A percentile compares a stretch with the other conserved stretches of the same genome.
These are phyloP conservation scores for Chrysanthemum seticuspe DNA, from an alignment of 129 eudicot species.

Conservation along the genomic window DNA sequence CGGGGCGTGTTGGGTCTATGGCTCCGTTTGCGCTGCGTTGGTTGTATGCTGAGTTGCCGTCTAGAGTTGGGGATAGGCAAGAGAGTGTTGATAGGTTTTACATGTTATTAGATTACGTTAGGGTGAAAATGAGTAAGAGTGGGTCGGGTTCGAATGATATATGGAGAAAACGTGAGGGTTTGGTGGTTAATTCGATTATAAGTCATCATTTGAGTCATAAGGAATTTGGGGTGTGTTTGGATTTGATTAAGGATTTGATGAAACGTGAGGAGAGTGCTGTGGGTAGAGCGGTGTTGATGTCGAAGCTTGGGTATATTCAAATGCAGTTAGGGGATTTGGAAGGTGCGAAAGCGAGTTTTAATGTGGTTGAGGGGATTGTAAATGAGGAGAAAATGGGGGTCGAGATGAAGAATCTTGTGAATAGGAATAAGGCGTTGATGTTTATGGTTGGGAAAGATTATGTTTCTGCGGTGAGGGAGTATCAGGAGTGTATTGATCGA, in stretches of 20 bases:
- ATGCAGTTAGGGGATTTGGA: constrained; percentile 62
- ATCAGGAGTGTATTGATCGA: constrained; percentile 84
- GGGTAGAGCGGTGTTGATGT: constrained; percentile 32
- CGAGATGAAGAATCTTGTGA: constrained; percentile 62
- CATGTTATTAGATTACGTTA: constrained; percentile 49
- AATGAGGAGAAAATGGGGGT: constrained; percentile 33
- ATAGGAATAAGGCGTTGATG: constrained; percentile 79
- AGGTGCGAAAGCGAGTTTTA: constrained; percentile 64
- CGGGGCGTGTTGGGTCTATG: constrained; percentile 66
- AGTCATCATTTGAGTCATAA: constrained; percentile 74
- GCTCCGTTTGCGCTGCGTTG: constrained; percentile 80
- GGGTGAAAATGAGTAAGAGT: constrained; percentile 22
- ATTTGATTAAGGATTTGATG: constrained; percentile 49
- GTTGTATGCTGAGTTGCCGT: constrained; percentile 75
- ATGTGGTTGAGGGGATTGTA: constrained; percentile 43
- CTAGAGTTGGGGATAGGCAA: constrained; percentile 44
- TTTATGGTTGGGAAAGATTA: constrained; percentile 89
- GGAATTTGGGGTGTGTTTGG: constrained; percentile 71
- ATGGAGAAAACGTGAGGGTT: constrained; percentile 74
- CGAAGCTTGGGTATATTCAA: constrained; percentile 63
- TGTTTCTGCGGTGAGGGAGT: constrained; percentile 91
- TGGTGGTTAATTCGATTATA: constrained; percentile 58
- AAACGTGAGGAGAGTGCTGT: neutral
- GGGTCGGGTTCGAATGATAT: constrained; percentile 23
- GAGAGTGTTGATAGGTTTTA: constrained; percentile 75